Conservation (phyloP, 192 early-diverging fungal species). For the Rhizoclosmatium globosum region DNA sequence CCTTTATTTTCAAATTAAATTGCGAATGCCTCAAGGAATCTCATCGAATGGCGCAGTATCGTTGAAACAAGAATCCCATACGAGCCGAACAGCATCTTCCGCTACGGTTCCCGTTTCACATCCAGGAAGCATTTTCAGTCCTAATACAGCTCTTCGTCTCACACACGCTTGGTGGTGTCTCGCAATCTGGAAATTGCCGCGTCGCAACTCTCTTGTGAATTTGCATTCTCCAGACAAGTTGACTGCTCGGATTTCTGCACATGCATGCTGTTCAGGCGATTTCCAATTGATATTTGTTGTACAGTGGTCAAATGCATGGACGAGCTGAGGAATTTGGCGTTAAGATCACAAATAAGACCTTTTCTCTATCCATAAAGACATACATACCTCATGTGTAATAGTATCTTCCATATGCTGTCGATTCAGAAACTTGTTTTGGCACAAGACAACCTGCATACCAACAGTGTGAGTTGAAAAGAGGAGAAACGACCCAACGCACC, state of each 20-base stretch:
- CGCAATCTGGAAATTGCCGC: constrained; percentile 53
- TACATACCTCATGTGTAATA: constrained; percentile 81
- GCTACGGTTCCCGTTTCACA: constrained; percentile 80
- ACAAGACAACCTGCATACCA: constrained; percentile 70
- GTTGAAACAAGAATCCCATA: constrained; percentile 89
- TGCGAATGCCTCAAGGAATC: constrained; percentile 54
- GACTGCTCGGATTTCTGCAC: constrained; percentile 61
- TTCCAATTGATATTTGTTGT: constrained; percentile 56
- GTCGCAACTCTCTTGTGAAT: constrained; percentile 51
- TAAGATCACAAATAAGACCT: background rate
- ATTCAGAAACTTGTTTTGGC: constrained; percentile 81
- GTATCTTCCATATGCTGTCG: constrained; percentile 91
- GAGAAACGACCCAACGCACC: constrained; percentile 27
- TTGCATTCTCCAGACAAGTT: constrained; percentile 58
- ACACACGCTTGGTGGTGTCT: constrained; percentile 76
- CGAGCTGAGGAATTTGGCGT: constrained; percentile 36
- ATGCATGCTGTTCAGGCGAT: constrained; percentile 58
- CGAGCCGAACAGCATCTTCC: constrained; percentile 85
- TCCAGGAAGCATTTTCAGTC: constrained; percentile 76
- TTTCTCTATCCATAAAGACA: background rate
- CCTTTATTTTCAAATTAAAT: too few species aligned
- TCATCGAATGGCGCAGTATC: constrained; percentile 98
- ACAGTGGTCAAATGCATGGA: constrained; percentile 65
- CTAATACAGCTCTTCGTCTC: constrained; percentile 84
- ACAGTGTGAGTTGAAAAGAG: background rate